Evolutionary conservation across 1,284 basidiomycete species (phyloP), one percentile per base, ranked within the genome.

Genomic region (Ustilago bromivora): DNA sequence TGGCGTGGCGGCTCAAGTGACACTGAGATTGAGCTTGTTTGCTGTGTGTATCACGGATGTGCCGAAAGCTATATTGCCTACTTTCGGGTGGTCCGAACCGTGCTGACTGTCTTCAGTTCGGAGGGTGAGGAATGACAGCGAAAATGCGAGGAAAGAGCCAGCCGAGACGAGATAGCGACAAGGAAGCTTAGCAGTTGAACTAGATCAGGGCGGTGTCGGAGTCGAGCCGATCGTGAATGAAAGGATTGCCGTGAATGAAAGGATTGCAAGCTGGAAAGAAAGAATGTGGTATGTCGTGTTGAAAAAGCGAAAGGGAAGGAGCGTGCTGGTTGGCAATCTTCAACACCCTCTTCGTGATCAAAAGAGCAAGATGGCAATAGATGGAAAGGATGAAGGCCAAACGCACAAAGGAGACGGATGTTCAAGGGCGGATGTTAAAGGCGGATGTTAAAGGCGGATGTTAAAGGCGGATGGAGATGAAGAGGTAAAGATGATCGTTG

Each of bases 271-370:
- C 40, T 28, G 55, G 19, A 46, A 32, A 28, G 8, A 58, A 58
- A 4, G 57, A 34, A 17, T 2, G 35, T 34, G 28, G 41, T 28
- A 10, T 43, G 56, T 19, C 12, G 6, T 23, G 38, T 49, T 11
- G 40, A 36, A 47, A 31, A 31, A 60, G 36, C 23, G 40, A 19
- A 40, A 49, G 40, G 41, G 46, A 35, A 28, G 32, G 34, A 55
- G 36, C 23, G 47, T 61, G 60, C 43, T n/a, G 41, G 15, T 55
- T 40, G 52, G 49, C 60, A 40, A 41, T 55, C 35, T 23, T 28
- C 23, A 28, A 52, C 60, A 54, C 60, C 28, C 60, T 55, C 17
- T 41, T 40, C 59, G 51, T 52, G 41, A 61, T 61, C 59, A 53
- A 11, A 35, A 59, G 49, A 49, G 13, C 13, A 32, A 23, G 35